A percentile compares a stretch with the other conserved stretches of the same genome.
Conservation (phyloP, 2,329 filamentous ascomycete species). For the Aspergillus sp. region DNA sequence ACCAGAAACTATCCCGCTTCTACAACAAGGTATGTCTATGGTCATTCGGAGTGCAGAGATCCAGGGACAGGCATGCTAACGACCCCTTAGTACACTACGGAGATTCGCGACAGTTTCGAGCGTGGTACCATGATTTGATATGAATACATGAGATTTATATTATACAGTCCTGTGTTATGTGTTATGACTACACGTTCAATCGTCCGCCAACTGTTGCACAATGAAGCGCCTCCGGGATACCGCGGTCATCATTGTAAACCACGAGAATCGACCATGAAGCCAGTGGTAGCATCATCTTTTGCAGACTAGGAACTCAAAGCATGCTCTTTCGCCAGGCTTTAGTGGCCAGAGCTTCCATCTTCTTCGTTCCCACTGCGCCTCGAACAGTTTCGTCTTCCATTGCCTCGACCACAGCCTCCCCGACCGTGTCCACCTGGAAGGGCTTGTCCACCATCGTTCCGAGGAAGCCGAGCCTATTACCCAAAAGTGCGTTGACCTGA, state of each 20-base stretch:
- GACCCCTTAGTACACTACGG: slow-evolving; percentile 70
- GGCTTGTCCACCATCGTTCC: slow-evolving; percentile 84
- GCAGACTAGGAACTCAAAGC: slow-evolving; percentile 56
- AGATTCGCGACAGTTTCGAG: slow-evolving; percentile 97
- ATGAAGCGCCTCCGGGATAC: neutral
- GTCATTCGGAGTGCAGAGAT: neutral
- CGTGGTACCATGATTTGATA: slow-evolving; percentile 87
- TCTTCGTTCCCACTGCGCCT: slow-evolving; percentile 73
- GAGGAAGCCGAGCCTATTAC: slow-evolving; percentile 75
- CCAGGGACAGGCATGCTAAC: slow-evolving; percentile 15
- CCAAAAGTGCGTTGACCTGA: slow-evolving; percentile 73
- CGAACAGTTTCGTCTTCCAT: slow-evolving; percentile 70
- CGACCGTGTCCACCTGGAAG: slow-evolving; percentile 80
- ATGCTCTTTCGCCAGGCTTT: slow-evolving; percentile 88
- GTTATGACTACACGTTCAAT: neutral
- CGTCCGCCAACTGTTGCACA: neutral
- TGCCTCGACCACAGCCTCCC: slow-evolving; percentile 85
- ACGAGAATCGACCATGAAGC: slow-evolving; percentile 17
- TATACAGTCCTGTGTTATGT: slow-evolving; percentile 13
- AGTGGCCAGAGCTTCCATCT: slow-evolving; percentile 78
- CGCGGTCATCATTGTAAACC: neutral
- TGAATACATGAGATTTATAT: slow-evolving; percentile 18
- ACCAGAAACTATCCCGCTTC: slow-evolving; percentile 91
- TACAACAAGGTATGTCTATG: slow-evolving; percentile 73
- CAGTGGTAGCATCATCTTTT: slow-evolving; percentile 10